Evolutionary conservation across 768 basidiomycete genomes (phyloP), one percentile per base, ranked within the genome.

Genomic region (Mycena epipterygia): DNA sequence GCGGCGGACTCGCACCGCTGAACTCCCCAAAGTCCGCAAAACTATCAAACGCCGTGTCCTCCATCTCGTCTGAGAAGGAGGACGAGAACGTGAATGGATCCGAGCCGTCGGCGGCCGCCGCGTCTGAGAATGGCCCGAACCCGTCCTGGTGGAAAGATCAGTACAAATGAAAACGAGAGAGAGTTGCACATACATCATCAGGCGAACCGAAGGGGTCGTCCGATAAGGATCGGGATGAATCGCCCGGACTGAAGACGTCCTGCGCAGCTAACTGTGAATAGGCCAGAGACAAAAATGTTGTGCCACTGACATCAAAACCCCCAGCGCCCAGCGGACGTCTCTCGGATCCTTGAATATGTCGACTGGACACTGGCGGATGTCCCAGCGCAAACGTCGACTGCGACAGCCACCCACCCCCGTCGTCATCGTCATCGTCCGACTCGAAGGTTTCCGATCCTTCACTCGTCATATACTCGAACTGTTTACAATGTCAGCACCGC

Each of bases 121-220:
- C 76, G 76, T 94, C 93, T 1, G 93, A 90, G 81, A 95, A 95
- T 8, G 94, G 93, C 2, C 94, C 94, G 78, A 94, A 93, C n/a
- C 81, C 86, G 64, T 92, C 92, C 79, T 93, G 81, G 23, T 68
- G 44, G 7, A 57, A 17, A 27, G 11, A 27, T 48, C 21, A 30
- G 37, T n/a, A n/a, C 23, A 3, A 46, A 23, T 3, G 21, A 19
- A 52, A 48, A 53, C 27, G 30, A 56, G 65, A 64, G 37, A 23
- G 32, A 21, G 19, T 52, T 56, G 70, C 21, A 79, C 83, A 62
- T 59, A 91, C 91, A 53, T 91, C 90, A 32, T 91, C 88, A 61
- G 77, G 83, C 67, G 78, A 76, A 74, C 82, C 85, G 70, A 92
- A 89, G 27, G 87, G 87, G 76, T 89, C 86, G 44, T 86, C 83